Evolutionary conservation across 495 filamentous ascomycete genomes (phyloP), one percentile per base, ranked within the genome.

Genomic region (Lasiosphaeris hirsuta): DNA sequence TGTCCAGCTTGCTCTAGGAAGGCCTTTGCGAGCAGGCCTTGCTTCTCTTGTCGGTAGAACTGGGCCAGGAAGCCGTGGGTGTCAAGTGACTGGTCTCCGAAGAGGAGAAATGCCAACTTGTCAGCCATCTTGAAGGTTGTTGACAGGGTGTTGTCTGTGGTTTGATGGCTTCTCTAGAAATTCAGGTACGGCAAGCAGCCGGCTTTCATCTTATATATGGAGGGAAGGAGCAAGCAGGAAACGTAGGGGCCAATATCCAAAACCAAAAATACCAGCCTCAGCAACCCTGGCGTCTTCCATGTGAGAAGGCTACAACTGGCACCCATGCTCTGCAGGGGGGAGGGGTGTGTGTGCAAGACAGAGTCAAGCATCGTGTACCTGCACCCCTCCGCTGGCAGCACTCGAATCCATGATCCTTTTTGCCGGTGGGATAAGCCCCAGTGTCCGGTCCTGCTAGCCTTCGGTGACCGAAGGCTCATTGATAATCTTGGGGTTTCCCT

Each of bases 31-130:
- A 89, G 71, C 18, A 84, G 74, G 65, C 89, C 85, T 58, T 84
- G 83, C 63, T 85, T 86, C 49, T 79, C 77, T 56, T 84, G 78
- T 59, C 69, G 72, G 59, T 65, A 86, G 62, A 70, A 88, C 59
- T 75, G 78, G 75, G 76, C 80, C 60, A 92, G 75, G 50, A 88
- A 84, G 45, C 78, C 75, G 60, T 86, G 84, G 51, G 86, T 85
- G 65, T 89, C 85, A 61, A 85, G 78, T 30, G 88, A 90, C 76
- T 91, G 88, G 70, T 94, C 89, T 75, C 89, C 90, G 69, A 92
- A 90, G 63, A 88, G 73, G 65, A 79, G 71, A 63, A 75, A 79
- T 37, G 71, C 72, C 65, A 76, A 66, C 64, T 71, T 66, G 66
- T 72, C 66, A 63, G 67, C 72, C 73, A 75, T 78, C 46, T 57